Conservation (phyloP, 2,329 filamentous ascomycete species). For the Hymenoscyphus scutula region DNA sequence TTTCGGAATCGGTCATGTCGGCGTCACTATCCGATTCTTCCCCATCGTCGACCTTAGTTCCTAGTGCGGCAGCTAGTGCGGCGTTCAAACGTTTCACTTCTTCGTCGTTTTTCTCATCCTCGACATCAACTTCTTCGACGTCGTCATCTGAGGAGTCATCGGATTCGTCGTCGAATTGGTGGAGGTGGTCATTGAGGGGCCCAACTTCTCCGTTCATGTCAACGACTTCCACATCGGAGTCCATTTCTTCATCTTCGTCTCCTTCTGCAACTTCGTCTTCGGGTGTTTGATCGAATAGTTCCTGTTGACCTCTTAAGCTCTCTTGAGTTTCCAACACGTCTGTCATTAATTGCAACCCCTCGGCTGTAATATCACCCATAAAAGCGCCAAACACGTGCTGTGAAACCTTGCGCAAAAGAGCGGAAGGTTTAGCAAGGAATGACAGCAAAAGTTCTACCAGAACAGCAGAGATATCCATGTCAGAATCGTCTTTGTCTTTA, state of each 20-base stretch:
- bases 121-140: conserved; percentile 37
- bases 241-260: conserved; percentile 41
- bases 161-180: conserved; percentile 40
- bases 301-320: conserved; percentile 76
- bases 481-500: conserved; percentile 51
- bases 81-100: conserved; percentile 56
- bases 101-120: conserved; percentile 37
- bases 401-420: conserved; percentile 79
- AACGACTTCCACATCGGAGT: conserved; percentile 50
- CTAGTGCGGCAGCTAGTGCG: conserved; percentile 74
- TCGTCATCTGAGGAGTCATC: conserved; percentile 40
- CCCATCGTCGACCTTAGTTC: conserved; percentile 60
- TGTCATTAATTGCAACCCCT: conserved; percentile 64
- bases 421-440: conserved; percentile 81
- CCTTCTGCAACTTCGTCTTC: conserved; percentile 52
- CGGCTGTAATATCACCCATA: conserved; percentile 68
- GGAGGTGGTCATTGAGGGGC: conserved; percentile 38
- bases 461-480: conserved; percentile 62
- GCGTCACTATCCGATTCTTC: conserved; percentile 61
- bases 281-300: conserved; percentile 74
- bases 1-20: conserved; percentile 94
- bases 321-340: conserved; percentile 77
- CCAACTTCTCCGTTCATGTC: conserved; percentile 45
- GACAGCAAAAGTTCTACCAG: conserved; percentile 88
- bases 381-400: conserved; percentile 87